phyloP scores from a whole-genome alignment of 805 yeast genomes.

The Yarrowia sp. region DNA sequence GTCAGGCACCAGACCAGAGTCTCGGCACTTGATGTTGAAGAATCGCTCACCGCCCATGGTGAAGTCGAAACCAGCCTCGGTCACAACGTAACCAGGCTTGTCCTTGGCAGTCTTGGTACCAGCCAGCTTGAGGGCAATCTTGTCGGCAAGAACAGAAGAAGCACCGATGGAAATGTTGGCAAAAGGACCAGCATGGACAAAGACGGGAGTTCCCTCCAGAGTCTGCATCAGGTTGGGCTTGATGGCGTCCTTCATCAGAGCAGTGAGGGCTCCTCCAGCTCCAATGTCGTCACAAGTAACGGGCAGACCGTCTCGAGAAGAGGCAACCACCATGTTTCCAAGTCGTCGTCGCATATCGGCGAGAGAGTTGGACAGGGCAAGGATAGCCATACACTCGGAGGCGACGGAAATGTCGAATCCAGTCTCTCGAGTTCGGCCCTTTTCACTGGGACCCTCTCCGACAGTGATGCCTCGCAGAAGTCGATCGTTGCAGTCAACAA shows the following conservation, averaged over 20 bases:
- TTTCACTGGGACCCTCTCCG: constrained; percentile 92
- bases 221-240: constrained; percentile 98
- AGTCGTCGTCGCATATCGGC: constrained; percentile 83
- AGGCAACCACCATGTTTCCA: constrained; percentile 86
- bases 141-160: constrained; percentile 89
- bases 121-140: constrained; percentile 85
- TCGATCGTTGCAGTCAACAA: constrained; percentile 92
- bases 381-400: constrained; percentile 91
- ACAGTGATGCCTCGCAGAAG: constrained; percentile 83
- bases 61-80: constrained; percentile 98
- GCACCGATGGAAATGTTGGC: constrained; percentile 98
- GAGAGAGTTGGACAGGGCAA: constrained; percentile 77
- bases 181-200: constrained; percentile 97
- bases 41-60: constrained; percentile 99
- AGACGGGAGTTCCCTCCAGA: constrained; percentile 94
- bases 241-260: constrained; percentile 90
- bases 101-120: constrained; percentile 54
- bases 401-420: constrained; percentile 98
- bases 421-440: constrained; percentile 77
- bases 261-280: constrained; percentile 93
- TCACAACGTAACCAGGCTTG: constrained; percentile 75
- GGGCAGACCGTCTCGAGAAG: constrained; percentile 70
- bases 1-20: constrained; percentile 84
- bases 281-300: constrained; percentile 94
- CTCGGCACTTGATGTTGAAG: constrained; percentile 90